Percentiles rank a stretch among this genome's conserved stretches.
phyloP scores from a whole-genome alignment of 176 grass and related monocot genomes.

The Aegilops bicornis region DNA sequence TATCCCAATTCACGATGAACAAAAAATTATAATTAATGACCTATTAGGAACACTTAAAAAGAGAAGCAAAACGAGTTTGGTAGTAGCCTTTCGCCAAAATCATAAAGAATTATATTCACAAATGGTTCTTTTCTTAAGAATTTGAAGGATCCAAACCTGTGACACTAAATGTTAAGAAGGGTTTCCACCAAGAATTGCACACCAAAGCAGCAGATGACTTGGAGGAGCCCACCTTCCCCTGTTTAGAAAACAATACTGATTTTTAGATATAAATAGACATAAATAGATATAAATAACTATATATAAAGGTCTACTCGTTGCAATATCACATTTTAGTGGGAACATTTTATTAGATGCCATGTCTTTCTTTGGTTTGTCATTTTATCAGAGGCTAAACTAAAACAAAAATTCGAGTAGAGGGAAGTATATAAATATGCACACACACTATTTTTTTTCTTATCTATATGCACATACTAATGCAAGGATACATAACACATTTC shows the following conservation, averaged over 20 bases:
- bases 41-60: too few species aligned
- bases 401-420: neutral
- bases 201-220: conserved; percentile 43
- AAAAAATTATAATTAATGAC: too few species aligned
- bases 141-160: neutral
- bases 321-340: neutral
- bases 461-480: neutral
- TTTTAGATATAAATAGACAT: neutral
- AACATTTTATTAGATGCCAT: neutral
- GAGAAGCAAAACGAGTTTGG: neutral
- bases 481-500: neutral
- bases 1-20: neutral
- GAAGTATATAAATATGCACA: neutral
- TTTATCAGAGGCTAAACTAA: accelerated
- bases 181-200: neutral
- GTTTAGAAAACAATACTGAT: neutral
- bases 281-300: neutral
- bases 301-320: neutral
- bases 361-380: neutral
- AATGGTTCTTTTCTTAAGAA: neutral
- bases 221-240: conserved; percentile 79
- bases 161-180: neutral
- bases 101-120: neutral
- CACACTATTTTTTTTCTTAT: too few species aligned
- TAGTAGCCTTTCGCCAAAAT: neutral